These are phyloP conservation scores for Beauveria varroae DNA, from an alignment of 2,329 filamentous ascomycete genomes.

Conservation along the genomic window DNA sequence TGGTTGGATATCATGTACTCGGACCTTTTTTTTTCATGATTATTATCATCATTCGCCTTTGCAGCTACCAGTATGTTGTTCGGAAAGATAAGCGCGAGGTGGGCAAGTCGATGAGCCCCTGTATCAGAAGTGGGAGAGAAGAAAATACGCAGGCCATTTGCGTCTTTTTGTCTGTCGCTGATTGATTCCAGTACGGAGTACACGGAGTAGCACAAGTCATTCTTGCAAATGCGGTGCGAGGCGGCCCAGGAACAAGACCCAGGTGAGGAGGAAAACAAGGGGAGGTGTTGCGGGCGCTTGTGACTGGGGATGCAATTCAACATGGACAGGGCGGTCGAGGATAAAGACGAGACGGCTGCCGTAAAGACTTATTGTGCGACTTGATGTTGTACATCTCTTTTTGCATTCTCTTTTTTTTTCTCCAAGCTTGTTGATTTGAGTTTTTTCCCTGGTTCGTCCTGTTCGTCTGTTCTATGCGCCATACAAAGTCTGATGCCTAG, in stretches of 20 bases:
- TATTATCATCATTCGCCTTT: neutral
- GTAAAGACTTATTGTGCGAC: neutral
- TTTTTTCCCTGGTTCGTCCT: no score
- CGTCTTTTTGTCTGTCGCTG: neutral
- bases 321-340: neutral
- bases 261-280: neutral
- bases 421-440: neutral
- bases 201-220: neutral
- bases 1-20: neutral
- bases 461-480: neutral
- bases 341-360: neutral
- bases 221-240: neutral
- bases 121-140: neutral
- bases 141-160: neutral
- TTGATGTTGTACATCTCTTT: neutral
- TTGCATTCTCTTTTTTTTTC: neutral
- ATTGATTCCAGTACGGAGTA: neutral
- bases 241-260: neutral
- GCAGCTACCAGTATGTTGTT: neutral
- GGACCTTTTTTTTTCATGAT: neutral
- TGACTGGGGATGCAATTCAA: neutral
- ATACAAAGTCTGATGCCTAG: neutral
- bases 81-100: no score
- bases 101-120: no score
- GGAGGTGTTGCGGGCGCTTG: neutral